A percentile compares a stretch with the other conserved stretches of the same genome.
Evolutionary conservation across 2,329 filamentous ascomycete species (phyloP).

Genomic region (Capronia coronata): DNA sequence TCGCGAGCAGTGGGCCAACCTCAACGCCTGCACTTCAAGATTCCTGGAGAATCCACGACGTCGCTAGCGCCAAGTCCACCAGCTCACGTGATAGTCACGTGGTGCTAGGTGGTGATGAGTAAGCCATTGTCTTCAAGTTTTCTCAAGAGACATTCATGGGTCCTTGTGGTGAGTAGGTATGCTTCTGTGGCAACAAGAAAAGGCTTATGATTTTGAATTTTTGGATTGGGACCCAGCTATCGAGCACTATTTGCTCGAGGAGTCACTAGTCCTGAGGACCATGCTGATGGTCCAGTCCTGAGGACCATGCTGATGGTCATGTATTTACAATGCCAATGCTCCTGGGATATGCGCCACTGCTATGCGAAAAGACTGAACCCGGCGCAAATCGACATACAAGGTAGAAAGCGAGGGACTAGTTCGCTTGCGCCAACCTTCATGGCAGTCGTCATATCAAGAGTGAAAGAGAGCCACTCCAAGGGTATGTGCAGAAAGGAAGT

Average conservation of each 20-base stretch:
- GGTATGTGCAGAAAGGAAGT: slow-evolving; percentile 6
- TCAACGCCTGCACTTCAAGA: background rate
- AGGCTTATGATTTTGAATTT: too few species aligned
- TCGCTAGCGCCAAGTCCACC: background rate
- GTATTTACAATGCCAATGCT: slow-evolving; percentile 18
- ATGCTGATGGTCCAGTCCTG: slow-evolving; percentile 10
- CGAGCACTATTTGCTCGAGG: slow-evolving; percentile 14
- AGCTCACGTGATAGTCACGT: slow-evolving; percentile 1
- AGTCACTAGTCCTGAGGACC: slow-evolving; percentile 11
- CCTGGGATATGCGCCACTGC: slow-evolving; percentile 8
- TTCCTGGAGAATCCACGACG: slow-evolving; percentile 1
- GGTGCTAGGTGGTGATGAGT: background rate
- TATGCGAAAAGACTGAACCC: slow-evolving; percentile 14
- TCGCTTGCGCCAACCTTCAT: slow-evolving; percentile 10
- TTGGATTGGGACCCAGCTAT: slow-evolving; percentile 7
- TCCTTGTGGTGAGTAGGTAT: too few species aligned
- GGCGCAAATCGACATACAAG: slow-evolving; percentile 2
- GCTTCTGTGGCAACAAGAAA: too few species aligned
- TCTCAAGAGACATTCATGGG: too few species aligned
- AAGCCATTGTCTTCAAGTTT: too few species aligned
- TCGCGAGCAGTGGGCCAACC: slow-evolving; percentile 1
- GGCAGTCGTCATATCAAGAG: slow-evolving; percentile 17
- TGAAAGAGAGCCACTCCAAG: slow-evolving; percentile 1
- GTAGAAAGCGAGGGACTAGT: slow-evolving; percentile 4
- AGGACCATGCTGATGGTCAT: slow-evolving; percentile 24